Percentiles rank a stretch among this genome's conserved stretches.
Evolutionary conservation across 139 green algal genomes (phyloP).

Genomic region (Picochlorum sp.): DNA sequence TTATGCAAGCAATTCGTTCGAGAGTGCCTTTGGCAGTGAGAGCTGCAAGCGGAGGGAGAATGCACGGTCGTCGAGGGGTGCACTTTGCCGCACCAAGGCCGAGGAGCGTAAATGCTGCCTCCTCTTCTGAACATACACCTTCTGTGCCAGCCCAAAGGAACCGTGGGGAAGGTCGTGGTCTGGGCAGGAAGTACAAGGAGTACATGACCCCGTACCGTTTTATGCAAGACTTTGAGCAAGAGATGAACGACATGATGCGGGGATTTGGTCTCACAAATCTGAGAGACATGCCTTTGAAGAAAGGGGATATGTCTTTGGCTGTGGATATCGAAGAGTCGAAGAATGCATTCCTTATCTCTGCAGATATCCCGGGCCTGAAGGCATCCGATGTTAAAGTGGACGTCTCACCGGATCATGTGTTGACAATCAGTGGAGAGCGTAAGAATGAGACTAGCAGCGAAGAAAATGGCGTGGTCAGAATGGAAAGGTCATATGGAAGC

Average conservation of each 20-base stretch:
- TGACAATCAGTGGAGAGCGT: constrained; percentile 5
- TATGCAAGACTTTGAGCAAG: background rate
- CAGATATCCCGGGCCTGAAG: background rate
- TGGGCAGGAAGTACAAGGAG: background rate
- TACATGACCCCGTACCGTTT: background rate
- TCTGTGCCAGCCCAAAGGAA: no score
- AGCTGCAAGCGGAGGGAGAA: no score
- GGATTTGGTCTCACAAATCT: constrained; percentile 2
- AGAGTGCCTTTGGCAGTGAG: no score
- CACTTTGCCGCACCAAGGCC: no score
- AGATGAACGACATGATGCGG: constrained; percentile 10
- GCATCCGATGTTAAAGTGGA: background rate
- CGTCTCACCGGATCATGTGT: constrained; percentile 3
- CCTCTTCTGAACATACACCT: no score
- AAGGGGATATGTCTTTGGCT: background rate
- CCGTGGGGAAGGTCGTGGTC: background rate
- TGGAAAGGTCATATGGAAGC: background rate
- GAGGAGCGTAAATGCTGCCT: no score
- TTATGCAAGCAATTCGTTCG: no score
- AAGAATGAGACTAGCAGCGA: background rate
- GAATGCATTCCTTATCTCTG: background rate
- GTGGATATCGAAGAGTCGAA: background rate
- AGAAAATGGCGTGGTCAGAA: background rate
- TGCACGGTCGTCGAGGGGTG: no score
- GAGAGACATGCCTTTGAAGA: background rate